A percentile compares a stretch with the other conserved stretches of the same genome.
Conservation (phyloP, 495 filamentous ascomycete species). For the Podospora bellae-mahoneyi region DNA sequence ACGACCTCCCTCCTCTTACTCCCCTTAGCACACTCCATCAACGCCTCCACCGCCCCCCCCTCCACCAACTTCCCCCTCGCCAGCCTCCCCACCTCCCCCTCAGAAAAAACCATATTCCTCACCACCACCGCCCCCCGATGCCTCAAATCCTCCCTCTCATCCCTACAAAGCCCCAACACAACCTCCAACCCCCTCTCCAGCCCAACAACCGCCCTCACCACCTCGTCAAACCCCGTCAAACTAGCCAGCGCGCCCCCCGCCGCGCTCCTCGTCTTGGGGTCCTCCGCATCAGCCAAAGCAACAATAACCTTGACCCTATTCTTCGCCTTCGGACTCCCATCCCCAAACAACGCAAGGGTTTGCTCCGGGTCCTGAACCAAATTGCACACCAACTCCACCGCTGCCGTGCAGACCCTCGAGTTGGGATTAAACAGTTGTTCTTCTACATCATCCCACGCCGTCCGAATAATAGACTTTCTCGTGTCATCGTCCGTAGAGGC, state of each 20-base stretch:
- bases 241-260: constrained; percentile 86
- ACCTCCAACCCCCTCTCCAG: constrained; percentile 66
- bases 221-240: constrained; percentile 71
- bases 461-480: constrained; percentile 65
- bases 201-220: constrained; percentile 64
- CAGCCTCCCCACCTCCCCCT: constrained; percentile 49
- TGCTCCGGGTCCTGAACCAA: constrained; percentile 68
- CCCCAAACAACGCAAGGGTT: constrained; percentile 60
- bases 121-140: constrained; percentile 78
- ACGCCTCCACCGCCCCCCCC: constrained; percentile 54
- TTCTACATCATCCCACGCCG: constrained; percentile 70
- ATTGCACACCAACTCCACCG: constrained; percentile 89
- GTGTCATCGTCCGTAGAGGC: constrained; percentile 73
- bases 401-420: constrained; percentile 71
- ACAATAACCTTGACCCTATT: constrained; percentile 78
- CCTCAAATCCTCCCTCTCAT: constrained; percentile 69
- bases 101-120: constrained; percentile 55
- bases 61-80: constrained; percentile 46
- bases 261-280: constrained; percentile 71
- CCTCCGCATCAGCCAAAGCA: constrained; percentile 81
- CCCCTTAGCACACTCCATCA: constrained; percentile 63
- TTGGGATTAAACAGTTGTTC: constrained; percentile 78
- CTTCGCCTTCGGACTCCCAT: constrained; percentile 65
- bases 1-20: constrained; percentile 61
- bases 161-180: constrained; percentile 68